Conservation (phyloP, 2,329 filamentous ascomycete species). For the Diaporthe australafricana region DNA sequence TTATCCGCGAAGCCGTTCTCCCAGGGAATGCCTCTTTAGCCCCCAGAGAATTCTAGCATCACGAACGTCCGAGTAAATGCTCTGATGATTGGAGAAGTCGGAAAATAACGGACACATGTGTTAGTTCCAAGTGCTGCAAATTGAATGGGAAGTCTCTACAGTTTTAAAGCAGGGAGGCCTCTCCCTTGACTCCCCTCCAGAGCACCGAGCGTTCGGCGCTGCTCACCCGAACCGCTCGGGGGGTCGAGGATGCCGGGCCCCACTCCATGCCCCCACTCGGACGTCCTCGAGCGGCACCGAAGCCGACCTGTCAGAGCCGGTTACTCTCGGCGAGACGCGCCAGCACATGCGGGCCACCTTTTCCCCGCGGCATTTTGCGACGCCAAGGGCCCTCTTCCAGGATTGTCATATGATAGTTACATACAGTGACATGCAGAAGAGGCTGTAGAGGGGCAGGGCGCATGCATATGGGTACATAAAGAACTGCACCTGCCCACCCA, state of each 20-base stretch:
- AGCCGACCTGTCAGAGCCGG: slow-evolving; percentile 23
- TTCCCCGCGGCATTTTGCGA: slow-evolving; percentile 17
- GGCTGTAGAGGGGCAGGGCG: not conserved
- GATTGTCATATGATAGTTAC: slow-evolving; percentile 21
- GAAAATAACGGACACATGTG: too few species aligned
- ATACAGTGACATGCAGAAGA: slow-evolving; percentile 4
- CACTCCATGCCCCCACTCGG: not conserved
- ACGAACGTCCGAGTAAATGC: not conserved
- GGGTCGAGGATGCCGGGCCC: slow-evolving; percentile 1
- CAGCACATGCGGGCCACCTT: slow-evolving; percentile 23
- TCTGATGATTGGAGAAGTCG: too few species aligned
- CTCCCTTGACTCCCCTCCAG: not conserved
- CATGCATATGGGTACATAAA: slow-evolving; percentile 28
- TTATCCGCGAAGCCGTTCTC: slow-evolving; percentile 1
- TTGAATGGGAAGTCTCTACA: not conserved
- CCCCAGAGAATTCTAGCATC: slow-evolving; percentile 5
- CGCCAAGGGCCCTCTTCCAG: not conserved
- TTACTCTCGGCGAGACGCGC: slow-evolving; percentile 17
- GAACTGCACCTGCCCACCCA: slow-evolving; percentile 18
- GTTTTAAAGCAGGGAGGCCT: not conserved
- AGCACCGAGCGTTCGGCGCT: slow-evolving; percentile 10
- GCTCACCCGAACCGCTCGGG: slow-evolving; percentile 10
- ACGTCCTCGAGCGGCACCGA: slow-evolving; percentile 14
- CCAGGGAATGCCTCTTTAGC: not conserved
- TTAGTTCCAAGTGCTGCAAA: too few species aligned